phyloP scores from a whole-genome alignment of 2,329 filamentous ascomycete species.

The Elsinoe batatas region DNA sequence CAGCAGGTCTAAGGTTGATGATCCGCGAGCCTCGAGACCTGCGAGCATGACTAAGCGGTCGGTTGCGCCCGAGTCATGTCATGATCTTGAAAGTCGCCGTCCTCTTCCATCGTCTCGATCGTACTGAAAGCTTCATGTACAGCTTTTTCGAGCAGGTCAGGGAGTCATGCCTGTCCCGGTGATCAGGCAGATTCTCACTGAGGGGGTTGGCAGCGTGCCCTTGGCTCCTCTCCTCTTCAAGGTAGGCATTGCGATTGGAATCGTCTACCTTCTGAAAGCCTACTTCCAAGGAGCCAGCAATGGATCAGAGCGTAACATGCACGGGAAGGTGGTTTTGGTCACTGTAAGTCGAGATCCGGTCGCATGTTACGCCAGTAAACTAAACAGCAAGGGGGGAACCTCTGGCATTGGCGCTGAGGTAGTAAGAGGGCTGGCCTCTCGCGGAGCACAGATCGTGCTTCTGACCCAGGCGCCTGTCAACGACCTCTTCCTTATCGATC shows the following conservation, averaged over 20 bases:
- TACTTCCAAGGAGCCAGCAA: conserved; percentile 71
- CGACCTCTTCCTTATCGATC: conserved; percentile 85
- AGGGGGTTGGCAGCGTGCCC: conserved; percentile 44
- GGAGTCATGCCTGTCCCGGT: conserved; percentile 52
- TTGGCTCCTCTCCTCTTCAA: conserved; percentile 34
- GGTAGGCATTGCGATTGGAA: conserved; percentile 40
- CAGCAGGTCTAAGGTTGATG: neutral
- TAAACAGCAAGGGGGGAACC: conserved; percentile 59
- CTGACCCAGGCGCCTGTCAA: conserved; percentile 72
- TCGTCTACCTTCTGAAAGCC: conserved; percentile 55
- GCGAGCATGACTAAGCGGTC: neutral
- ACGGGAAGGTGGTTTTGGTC: conserved; percentile 86
- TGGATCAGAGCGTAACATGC: conserved; percentile 69
- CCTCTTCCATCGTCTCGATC: no score
- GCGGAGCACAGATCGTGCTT: conserved; percentile 84
- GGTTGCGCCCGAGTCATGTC: neutral
- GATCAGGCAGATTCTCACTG: conserved; percentile 42
- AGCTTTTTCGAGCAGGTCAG: neutral
- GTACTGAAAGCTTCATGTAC: no score
- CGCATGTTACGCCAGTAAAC: conserved; percentile 18
- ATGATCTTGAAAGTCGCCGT: neutral
- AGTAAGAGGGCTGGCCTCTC: conserved; percentile 61
- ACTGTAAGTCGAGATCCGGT: conserved; percentile 47
- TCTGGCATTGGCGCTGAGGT: conserved; percentile 79
- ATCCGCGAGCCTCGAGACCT: neutral